phyloP scores from a whole-genome alignment of 2,329 filamentous ascomycete genomes.

The Microcyclosporella mali region DNA sequence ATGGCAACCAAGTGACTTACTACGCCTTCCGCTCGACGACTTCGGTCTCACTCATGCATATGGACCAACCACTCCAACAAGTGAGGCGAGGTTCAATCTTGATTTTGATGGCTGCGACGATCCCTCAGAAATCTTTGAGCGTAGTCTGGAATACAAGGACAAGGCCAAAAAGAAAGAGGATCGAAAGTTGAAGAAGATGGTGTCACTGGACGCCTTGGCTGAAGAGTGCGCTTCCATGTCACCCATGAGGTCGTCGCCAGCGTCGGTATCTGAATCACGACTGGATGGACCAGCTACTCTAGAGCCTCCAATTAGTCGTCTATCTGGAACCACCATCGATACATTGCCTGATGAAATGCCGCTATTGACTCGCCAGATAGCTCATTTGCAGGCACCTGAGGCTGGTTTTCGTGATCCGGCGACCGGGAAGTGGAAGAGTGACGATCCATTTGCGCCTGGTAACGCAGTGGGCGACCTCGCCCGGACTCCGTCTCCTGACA shows the following conservation, averaged over 20 bases:
- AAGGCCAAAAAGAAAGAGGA: constrained; percentile 13
- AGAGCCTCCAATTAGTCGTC: neutral
- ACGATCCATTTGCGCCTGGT: constrained; percentile 18
- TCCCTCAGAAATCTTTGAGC: constrained; percentile 21
- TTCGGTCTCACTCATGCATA: constrained; percentile 7
- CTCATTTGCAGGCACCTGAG: constrained; percentile 4
- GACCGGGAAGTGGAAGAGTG: constrained; percentile 14
- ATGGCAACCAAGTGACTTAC: constrained; percentile 6
- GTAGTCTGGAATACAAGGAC: constrained; percentile 20
- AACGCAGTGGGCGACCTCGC: constrained; percentile 8
- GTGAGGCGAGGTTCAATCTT: constrained; percentile 13
- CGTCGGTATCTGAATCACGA: neutral
- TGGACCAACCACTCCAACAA: constrained; percentile 18
- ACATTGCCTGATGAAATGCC: constrained; percentile 12
- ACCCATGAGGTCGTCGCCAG: neutral
- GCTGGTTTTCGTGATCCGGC: constrained; percentile 9
- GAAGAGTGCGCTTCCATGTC: constrained; percentile 8
- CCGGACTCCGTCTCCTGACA: constrained; percentile 2
- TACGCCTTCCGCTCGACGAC: constrained; percentile 9
- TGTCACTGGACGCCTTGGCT: constrained; percentile 25
- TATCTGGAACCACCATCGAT: constrained; percentile 2
- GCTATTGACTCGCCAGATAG: constrained; percentile 14
- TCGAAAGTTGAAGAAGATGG: constrained; percentile 19
- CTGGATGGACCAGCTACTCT: neutral
- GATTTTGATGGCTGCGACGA: constrained; percentile 16